Evolutionary conservation across 2,329 filamentous ascomycete species (phyloP), one percentile per base, ranked within the genome.

Genomic region (Cladosporium phlei): DNA sequence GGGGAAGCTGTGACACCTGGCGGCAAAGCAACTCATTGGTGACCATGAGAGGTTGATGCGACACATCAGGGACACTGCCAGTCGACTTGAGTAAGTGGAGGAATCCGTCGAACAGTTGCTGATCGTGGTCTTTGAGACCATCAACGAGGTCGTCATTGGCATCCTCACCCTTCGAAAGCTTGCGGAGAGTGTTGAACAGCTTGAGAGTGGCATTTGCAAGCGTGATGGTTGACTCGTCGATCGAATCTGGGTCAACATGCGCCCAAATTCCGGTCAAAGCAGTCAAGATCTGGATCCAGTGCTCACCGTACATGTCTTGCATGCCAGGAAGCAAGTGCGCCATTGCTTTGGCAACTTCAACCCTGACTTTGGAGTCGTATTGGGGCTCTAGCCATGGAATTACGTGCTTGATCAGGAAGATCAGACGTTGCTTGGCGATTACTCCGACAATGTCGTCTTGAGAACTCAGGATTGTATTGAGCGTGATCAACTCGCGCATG

Each of bases 141-240:
- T 96, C 90, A 11, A 81, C 69, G 1, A 96, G 74, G 62, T 97
- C 91, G 52, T 97, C 91, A 52, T 95, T 96, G 2, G 83, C 76
- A 14, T 90, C 85, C 14, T 80, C 73, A 7, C 60, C 60, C 16
- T 60, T 60, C 1, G 69, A 67, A 0, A 91, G 66, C 2, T 70
- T 72, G 52, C 81, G 77, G 2, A 97, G 63, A 0, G 73, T 72
- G 12, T 73, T 73, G 50, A 84, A 80, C 0, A 97, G 71, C 59
- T 83, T 85, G 20, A 96, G 71, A 0, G 87, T 87, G 4, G 85
- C 76, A 59, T 90, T 77, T 0, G 89, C 70, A 20, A 83, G 46
- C 1, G 61, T 35, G 10, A 66, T 51, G 12, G 48, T 51, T 12
- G 38, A 38, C 27, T 61, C 62, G 7, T 55, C 46, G 14, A 49